A percentile compares a stretch with the other conserved stretches of the same genome.
Evolutionary conservation across 306 rosid genomes (phyloP).

Genomic region (Ochetophila trinervis): DNA sequence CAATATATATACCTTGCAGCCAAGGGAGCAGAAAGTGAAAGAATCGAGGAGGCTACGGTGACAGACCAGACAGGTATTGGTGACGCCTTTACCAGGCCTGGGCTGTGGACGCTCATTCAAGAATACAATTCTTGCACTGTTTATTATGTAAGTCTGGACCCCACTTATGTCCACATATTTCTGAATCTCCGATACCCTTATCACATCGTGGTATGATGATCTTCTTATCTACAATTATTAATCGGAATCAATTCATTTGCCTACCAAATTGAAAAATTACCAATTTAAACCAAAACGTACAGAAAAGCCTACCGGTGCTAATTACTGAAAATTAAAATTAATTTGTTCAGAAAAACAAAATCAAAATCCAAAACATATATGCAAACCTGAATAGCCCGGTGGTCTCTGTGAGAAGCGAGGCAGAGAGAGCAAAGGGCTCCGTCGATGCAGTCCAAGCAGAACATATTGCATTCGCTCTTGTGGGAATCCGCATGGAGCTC

Average conservation of each 20-base stretch:
- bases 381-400: constrained; percentile 86
- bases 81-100: constrained; percentile 90
- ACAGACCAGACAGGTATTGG: constrained; percentile 92
- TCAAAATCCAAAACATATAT: too few relatives aligned
- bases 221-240: constrained; percentile 61
- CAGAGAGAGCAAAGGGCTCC: constrained; percentile 90
- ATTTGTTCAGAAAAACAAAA: too few relatives aligned
- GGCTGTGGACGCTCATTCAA: constrained; percentile 96
- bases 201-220: constrained; percentile 93
- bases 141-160: constrained; percentile 90
- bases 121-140: constrained; percentile 92
- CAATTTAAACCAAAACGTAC: too few relatives aligned
- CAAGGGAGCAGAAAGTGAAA: constrained; percentile 86
- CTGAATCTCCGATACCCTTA: constrained; percentile 87
- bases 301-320: too few relatives aligned
- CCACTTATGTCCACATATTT: constrained; percentile 79
- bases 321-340: too few relatives aligned
- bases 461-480: constrained; percentile 96
- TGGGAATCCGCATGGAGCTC: constrained; percentile 76
- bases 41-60: constrained; percentile 92
- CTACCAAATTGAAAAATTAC: background rate
- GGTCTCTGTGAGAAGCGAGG: constrained; percentile 64
- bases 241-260: background rate
- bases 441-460: constrained; percentile 85
- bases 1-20: constrained; percentile 76